These are phyloP conservation scores for Dorcoceras hygrometricum DNA, from an alignment of 257 asterid species.

Conservation along the genomic window DNA sequence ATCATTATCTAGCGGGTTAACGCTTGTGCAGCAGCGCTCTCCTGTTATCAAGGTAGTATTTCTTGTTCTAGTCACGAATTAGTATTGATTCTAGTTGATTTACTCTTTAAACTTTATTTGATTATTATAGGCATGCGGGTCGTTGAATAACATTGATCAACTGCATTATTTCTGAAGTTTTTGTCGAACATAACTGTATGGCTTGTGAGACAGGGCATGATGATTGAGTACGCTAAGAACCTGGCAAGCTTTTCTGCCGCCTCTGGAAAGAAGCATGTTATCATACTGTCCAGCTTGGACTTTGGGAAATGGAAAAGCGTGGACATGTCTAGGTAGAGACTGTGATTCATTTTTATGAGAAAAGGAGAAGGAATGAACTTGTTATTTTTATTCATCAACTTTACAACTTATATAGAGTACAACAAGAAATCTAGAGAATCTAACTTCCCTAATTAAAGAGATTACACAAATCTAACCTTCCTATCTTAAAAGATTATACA, in stretches of 20 bases:
- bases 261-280: slow-evolving; percentile 63
- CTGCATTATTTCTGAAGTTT: neutral
- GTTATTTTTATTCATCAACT: no score
- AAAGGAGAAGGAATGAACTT: no score
- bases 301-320: slow-evolving; percentile 76
- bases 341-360: neutral
- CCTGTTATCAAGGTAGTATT: slow-evolving; percentile 75
- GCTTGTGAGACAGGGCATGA: slow-evolving; percentile 73
- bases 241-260: slow-evolving; percentile 71
- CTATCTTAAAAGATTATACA: no score
- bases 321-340: slow-evolving; percentile 73
- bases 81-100: neutral
- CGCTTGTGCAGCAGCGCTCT: slow-evolving; percentile 89
- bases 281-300: slow-evolving; percentile 91
- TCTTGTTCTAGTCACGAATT: neutral
- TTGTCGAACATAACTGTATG: neutral
- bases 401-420: no score
- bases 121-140: neutral
- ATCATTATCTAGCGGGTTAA: slow-evolving; percentile 49
- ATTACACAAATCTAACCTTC: no score
- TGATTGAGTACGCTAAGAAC: slow-evolving; percentile 77
- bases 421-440: no score
- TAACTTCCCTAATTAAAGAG: no score
- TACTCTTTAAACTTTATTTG: neutral
- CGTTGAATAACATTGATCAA: neutral